Evolutionary conservation across 192 early-diverging fungal species (phyloP).

Genomic region (Backusella luteola): DNA sequence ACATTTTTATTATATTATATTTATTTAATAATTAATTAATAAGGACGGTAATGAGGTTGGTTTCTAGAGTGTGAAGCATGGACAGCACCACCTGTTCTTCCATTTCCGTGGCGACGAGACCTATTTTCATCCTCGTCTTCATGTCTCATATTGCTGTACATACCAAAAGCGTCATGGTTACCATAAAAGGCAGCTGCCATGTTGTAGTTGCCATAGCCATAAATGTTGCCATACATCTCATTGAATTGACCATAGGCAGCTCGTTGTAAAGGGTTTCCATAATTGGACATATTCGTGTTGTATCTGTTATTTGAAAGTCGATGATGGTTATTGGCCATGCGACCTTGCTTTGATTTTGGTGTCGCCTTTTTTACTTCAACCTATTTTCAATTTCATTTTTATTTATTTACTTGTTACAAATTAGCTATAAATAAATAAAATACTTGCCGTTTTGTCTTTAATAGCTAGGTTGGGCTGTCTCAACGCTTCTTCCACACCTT

Average conservation of each 20-base stretch:
- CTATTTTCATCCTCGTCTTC: slow-evolving; percentile 35
- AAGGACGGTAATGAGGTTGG: slow-evolving; percentile 42
- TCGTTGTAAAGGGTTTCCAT: slow-evolving; percentile 26
- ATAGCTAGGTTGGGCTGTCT: slow-evolving; percentile 64
- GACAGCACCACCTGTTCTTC: slow-evolving; percentile 35
- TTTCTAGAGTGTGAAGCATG: slow-evolving; percentile 41
- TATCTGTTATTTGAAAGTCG: slow-evolving; percentile 31
- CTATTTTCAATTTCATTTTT: slow-evolving; percentile 26
- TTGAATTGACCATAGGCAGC: slow-evolving; percentile 27
- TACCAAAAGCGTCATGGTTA: slow-evolving; percentile 21
- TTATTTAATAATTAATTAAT: slow-evolving; percentile 16
- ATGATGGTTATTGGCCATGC: slow-evolving; percentile 19
- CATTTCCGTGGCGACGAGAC: slow-evolving; percentile 32
- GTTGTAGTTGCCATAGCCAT: slow-evolving; percentile 36
- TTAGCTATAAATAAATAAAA: neutral
- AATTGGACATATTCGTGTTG: slow-evolving; percentile 21
- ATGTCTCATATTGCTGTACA: slow-evolving; percentile 13
- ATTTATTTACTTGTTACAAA: neutral
- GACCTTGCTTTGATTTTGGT: slow-evolving; percentile 51
- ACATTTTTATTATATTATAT: neutral
- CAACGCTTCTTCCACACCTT: slow-evolving; percentile 77
- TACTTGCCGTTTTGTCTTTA: slow-evolving; percentile 66
- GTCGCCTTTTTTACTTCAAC: slow-evolving; percentile 72
- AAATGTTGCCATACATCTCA: slow-evolving; percentile 29
- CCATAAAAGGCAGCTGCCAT: slow-evolving; percentile 36